Percentiles rank a stretch among this genome's conserved stretches.
phyloP scores from a whole-genome alignment of 2,329 filamentous ascomycete genomes.

The Fusarium algeriense region DNA sequence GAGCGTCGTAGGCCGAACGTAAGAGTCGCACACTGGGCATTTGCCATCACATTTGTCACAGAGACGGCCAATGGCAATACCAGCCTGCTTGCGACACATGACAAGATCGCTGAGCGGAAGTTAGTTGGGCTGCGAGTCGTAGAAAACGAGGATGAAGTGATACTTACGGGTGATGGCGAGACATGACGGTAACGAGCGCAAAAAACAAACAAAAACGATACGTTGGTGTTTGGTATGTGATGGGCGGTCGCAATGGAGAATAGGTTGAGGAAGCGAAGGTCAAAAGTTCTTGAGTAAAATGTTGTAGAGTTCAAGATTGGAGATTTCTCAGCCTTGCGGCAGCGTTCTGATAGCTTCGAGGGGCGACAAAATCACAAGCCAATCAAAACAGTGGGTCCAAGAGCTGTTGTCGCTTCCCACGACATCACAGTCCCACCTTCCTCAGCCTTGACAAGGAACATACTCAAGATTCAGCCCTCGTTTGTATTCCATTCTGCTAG shows the following conservation, averaged over 20 bases:
- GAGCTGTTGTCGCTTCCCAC: conserved; percentile 33
- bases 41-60: conserved; percentile 99
- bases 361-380: conserved; percentile 27
- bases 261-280: conserved; percentile 14
- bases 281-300: conserved; percentile 16
- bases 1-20: conserved; percentile 96
- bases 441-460: conserved; percentile 48
- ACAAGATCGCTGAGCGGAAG: conserved; percentile 80
- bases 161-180: conserved; percentile 90
- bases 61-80: conserved; percentile 97
- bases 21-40: conserved; percentile 98
- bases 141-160: neutral
- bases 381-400: conserved; percentile 40
- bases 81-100: conserved; percentile 99
- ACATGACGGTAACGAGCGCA: conserved; percentile 69
- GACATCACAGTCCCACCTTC: conserved; percentile 41
- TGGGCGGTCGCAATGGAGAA: conserved; percentile 1
- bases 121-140: conserved; percentile 42
- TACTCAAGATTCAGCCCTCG: conserved; percentile 5
- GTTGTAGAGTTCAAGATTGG: conserved; percentile 40
- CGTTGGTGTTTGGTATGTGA: neutral
- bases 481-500: neutral
- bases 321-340: conserved; percentile 62
- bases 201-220: neutral
- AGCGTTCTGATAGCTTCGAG: conserved; percentile 44